These are phyloP conservation scores for Colletotrichum tamarilloi DNA, from an alignment of 2,329 filamentous ascomycete genomes.

Conservation along the genomic window DNA sequence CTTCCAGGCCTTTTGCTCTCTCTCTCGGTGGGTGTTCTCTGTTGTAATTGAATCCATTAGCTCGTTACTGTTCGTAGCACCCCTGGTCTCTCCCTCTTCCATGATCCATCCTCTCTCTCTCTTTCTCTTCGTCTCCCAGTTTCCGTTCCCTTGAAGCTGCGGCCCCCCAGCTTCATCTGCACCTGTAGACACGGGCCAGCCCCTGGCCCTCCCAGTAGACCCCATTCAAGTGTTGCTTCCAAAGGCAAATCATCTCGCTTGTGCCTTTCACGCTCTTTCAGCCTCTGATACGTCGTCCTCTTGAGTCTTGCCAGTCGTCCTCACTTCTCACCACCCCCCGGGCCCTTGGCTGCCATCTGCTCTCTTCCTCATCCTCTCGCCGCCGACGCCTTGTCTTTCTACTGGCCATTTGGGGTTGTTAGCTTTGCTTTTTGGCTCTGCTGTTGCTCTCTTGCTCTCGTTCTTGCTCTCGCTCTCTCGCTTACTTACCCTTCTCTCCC, in stretches of 20 bases:
- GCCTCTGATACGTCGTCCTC: constrained; percentile 53
- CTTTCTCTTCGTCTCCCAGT: not conserved
- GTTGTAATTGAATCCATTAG: not conserved
- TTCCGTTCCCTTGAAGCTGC: not conserved
- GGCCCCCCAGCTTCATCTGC: constrained; percentile 27
- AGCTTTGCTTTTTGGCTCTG: not conserved
- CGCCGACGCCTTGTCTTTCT: constrained; percentile 9
- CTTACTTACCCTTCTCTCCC: not conserved
- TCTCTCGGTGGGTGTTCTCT: not conserved
- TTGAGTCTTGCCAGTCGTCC: constrained; percentile 28
- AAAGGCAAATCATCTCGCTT: constrained; percentile 64
- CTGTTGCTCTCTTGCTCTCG: not conserved
- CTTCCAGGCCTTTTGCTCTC: constrained; percentile 13
- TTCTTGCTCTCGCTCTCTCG: not conserved
- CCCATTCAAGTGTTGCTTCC: constrained; percentile 53
- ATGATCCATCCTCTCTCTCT: not conserved
- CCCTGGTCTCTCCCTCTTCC: not conserved
- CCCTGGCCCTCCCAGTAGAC: constrained; percentile 38
- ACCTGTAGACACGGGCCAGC: constrained; percentile 39
- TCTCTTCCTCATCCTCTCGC: constrained; percentile 6
- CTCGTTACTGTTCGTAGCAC: not conserved
- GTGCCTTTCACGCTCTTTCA: constrained; percentile 57
- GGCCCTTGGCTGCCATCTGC: not conserved
- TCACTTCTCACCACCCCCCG: not conserved
- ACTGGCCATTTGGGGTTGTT: constrained; percentile 12